phyloP scores from a whole-genome alignment of 1,284 basidiomycete species.

The Pseudozyma sp. region DNA sequence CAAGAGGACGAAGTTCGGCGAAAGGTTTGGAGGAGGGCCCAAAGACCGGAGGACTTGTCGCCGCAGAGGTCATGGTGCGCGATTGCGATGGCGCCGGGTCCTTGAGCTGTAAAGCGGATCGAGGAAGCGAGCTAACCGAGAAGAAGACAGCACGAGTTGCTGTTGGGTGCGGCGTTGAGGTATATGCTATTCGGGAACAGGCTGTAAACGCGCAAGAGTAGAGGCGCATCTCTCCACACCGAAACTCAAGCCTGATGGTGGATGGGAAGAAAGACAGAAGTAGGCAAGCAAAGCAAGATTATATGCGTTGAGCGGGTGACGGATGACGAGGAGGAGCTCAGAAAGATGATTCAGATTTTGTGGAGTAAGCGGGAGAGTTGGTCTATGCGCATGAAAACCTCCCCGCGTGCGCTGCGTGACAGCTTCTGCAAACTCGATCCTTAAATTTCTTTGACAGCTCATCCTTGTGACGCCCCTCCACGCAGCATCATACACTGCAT shows the following conservation, averaged over 20 bases:
- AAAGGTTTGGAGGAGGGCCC: conserved; percentile 1
- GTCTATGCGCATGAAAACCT: too few species aligned
- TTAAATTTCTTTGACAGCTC: too few species aligned
- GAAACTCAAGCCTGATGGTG: neutral
- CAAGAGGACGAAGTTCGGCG: conserved; percentile 5
- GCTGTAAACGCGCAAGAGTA: neutral
- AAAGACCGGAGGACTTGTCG: neutral
- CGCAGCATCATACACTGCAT: too few species aligned
- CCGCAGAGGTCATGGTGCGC: neutral
- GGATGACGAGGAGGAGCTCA: neutral
- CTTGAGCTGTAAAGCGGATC: neutral
- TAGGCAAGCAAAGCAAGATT: neutral
- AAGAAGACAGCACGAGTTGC: neutral
- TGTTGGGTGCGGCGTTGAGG: too few species aligned
- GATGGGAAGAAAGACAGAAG: neutral
- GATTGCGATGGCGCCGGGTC: neutral
- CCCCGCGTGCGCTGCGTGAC: too few species aligned
- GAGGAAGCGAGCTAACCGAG: neutral
- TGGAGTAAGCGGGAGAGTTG: neutral
- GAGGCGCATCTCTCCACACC: neutral
- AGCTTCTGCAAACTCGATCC: too few species aligned
- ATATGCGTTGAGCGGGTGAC: neutral
- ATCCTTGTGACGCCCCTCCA: too few species aligned
- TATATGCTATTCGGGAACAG: neutral
- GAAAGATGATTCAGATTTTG: neutral